Percentiles rank a stretch among this genome's conserved stretches.
Conservation (phyloP, 176 grass and related monocot species). For the barley (Hordeum vulgare) region MorexV3_pseudomolecules_assembly NC_058518.1:288550681-288551180, state of each 20-base stretch:
- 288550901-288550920: background rate
- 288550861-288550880: background rate
- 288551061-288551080: background rate
- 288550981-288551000: constrained; percentile 62
- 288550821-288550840: background rate
- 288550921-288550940: background rate
- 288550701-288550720: background rate
- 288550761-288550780: background rate
- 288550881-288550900: background rate
- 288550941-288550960: background rate
- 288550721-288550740: background rate
- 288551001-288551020: constrained; percentile 66
- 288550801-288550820: background rate
- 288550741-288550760: background rate
- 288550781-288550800: background rate
- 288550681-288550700: background rate
- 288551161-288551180: background rate
- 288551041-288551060: constrained; percentile 85
- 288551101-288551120: background rate
- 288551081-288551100: background rate
- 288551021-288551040: constrained; percentile 83
- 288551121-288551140: background rate
- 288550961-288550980: constrained; percentile 39
- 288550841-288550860: background rate
- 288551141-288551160: background rate